Base-by-base conservation (phyloP, 805 yeast species). In the Teunomyces pallodes region DNA sequence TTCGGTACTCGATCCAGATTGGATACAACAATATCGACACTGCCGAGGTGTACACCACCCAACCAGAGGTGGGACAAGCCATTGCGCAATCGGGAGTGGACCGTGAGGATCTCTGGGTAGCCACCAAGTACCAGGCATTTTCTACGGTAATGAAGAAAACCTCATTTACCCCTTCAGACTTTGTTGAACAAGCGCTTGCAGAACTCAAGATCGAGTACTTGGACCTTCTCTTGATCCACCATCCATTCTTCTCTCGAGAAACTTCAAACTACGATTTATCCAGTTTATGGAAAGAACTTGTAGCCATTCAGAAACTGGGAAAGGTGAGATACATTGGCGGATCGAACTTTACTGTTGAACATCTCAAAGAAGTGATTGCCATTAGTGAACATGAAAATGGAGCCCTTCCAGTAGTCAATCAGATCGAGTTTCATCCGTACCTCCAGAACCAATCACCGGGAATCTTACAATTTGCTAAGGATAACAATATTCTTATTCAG, bases 361-460 rank as follows among this genome's bases (percentile, higher is more conserved):
- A 81, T 54, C 59, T 84, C 46, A 66, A 83, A 51, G 62, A 54
- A 26, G 62, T 80, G 13, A 58, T 56, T 30, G 46, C 43, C 12
- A 60, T 59, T 2, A 38, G 41, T 16, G 16, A 38, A 9, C 60
- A 77, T 39, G 59, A 64, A 20, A 43, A 47, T 27, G 77, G 82
- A 5, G 68, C 70, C 31, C 61, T 62, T 43, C 89, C 89, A 3
- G 74, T 67, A 49, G 82, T 84, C 29, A 78, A 85, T 58, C 91
- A 86, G 64, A 81, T 86, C 52, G 91, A 86, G 59, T 83, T 75
- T 69, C 83, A 77, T 60, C 83, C 89, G 1, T 81, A 82, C 56
- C 69, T 84, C 54, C 88, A 81, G 59, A 70, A 83, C 53, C 89
- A 84, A 61, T 70, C 85, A 2, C 80, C 82, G 0, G 87, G 82